Conservation (phyloP, 345 rosid genomes). For the Pistacia integerrima region DNA sequence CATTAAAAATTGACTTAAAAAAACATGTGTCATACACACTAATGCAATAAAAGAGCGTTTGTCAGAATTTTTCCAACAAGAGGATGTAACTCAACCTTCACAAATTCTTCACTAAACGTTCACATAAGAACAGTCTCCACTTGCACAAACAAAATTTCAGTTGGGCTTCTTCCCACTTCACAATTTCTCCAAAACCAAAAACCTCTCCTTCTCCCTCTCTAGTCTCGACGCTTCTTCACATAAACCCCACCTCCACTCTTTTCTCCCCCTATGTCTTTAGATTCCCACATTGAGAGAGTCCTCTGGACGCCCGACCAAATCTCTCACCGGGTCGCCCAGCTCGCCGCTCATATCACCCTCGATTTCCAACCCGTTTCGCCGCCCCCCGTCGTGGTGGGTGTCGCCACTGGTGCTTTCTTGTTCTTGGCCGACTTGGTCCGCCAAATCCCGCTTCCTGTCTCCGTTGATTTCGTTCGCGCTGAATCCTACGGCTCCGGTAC, state of each 20-base stretch:
- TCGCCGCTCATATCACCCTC: constrained; percentile 55
- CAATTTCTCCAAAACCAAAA: too few species aligned
- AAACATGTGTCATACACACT: too few species aligned
- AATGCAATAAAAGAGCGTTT: too few species aligned
- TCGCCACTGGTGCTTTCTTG: constrained; percentile 83
- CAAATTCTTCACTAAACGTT: too few species aligned
- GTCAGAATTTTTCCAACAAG: too few species aligned
- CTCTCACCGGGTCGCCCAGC: constrained; percentile 53
- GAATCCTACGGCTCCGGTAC: constrained; percentile 77
- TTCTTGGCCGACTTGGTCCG: constrained; percentile 84
- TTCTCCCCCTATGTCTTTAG: constrained; percentile 38
- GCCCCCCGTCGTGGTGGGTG: constrained; percentile 74
- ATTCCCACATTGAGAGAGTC: constrained; percentile 68
- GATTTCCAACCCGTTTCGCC: constrained; percentile 42
- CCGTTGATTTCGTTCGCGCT: constrained; percentile 69
- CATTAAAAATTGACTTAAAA: too few species aligned
- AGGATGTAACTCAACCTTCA: too few species aligned
- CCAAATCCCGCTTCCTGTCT: constrained; percentile 51
- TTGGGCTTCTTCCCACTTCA: too few species aligned
- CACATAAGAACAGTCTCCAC: too few species aligned
- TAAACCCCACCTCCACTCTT: not conserved
- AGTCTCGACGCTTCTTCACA: too few species aligned
- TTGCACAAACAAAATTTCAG: too few species aligned
- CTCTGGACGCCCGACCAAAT: constrained; percentile 58
- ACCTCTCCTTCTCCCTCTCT: too few species aligned